phyloP scores from a whole-genome alignment of 1,139 yeast species.

The Candida buenavistaensis region DNA sequence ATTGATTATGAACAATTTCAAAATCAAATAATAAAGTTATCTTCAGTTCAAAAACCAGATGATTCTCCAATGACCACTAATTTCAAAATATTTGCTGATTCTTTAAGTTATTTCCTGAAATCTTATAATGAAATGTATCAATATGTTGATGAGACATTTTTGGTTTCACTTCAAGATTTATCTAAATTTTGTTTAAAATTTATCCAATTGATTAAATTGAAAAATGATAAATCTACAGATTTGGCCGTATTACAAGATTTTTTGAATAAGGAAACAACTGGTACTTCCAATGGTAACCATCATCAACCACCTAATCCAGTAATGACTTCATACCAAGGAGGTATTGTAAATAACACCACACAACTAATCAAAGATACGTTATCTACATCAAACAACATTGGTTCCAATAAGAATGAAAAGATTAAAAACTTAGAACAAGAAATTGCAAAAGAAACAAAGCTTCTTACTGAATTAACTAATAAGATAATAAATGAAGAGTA shows the following conservation, averaged over 20 bases:
- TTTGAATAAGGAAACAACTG: constrained; percentile 58
- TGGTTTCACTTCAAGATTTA: constrained; percentile 81
- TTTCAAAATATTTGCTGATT: constrained; percentile 41
- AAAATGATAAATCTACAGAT: constrained; percentile 90
- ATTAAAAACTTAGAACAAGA: constrained; percentile 43
- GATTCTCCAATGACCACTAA: constrained; percentile 25
- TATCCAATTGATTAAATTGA: constrained; percentile 73
- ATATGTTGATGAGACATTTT: constrained; percentile 75
- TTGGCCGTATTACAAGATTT: constrained; percentile 84
- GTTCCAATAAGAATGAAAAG: constrained; percentile 40
- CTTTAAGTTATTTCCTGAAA: constrained; percentile 51
- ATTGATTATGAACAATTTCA: constrained; percentile 73
- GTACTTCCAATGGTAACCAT: constrained; percentile 40
- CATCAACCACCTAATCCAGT: constrained; percentile 32
- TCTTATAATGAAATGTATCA: constrained; percentile 48
- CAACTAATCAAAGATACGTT: constrained; percentile 48
- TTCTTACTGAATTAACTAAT: constrained; percentile 61
- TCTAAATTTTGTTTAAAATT: constrained; percentile 81
- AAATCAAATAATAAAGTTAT: constrained; percentile 66
- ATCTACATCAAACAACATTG: constrained; percentile 47
- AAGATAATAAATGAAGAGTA: constrained; percentile 78
- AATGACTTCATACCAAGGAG: constrained; percentile 23
- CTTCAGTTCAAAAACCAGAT: constrained; percentile 40
- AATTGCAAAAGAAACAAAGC: constrained; percentile 52
- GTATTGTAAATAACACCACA: constrained; percentile 45